Percentiles rank a stretch among this genome's conserved stretches.
Conservation (phyloP, 2,329 filamentous ascomycete genomes). For the Colletotrichum cereale region DNA sequence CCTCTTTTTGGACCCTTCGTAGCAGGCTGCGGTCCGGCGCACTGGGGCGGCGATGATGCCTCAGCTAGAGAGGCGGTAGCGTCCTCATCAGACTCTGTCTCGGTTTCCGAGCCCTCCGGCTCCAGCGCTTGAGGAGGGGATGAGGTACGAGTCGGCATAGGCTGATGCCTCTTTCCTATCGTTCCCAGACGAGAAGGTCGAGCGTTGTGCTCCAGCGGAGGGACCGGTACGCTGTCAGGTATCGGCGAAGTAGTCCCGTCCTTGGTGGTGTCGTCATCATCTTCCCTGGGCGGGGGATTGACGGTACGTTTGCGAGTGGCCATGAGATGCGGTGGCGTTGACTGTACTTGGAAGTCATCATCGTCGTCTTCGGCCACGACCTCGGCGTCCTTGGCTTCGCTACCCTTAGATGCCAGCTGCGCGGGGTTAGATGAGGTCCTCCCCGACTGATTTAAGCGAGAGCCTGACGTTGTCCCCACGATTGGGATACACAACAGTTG, state of each 20-base stretch:
- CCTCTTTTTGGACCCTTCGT: background rate
- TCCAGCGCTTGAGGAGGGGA: constrained; percentile 39
- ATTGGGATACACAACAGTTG: constrained; percentile 20
- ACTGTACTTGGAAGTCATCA: constrained; percentile 66
- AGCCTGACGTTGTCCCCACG: constrained; percentile 16
- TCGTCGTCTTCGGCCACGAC: constrained; percentile 52
- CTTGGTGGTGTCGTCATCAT: constrained; percentile 50
- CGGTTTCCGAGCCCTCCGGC: constrained; percentile 55
- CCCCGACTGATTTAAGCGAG: constrained; percentile 7
- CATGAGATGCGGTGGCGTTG: constrained; percentile 57
- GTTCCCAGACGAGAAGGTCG: constrained; percentile 49
- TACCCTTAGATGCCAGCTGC: constrained; percentile 22
- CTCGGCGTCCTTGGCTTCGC: background rate
- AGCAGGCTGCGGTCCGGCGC: background rate
- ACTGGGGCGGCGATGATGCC: constrained; percentile 7
- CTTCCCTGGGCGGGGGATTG: constrained; percentile 32
- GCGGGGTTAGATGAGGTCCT: constrained; percentile 39
- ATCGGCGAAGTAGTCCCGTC: constrained; percentile 46
- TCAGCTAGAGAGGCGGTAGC: constrained; percentile 7
- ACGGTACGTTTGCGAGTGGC: constrained; percentile 44
- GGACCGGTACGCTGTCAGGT: constrained; percentile 42
- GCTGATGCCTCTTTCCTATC: constrained; percentile 51
- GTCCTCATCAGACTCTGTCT: constrained; percentile 56
- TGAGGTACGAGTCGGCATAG: constrained; percentile 43
- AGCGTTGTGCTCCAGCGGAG: constrained; percentile 41